These are phyloP conservation scores for Durotheca rogersii DNA, from an alignment of 495 filamentous ascomycete species.

Conservation along the genomic window DNA sequence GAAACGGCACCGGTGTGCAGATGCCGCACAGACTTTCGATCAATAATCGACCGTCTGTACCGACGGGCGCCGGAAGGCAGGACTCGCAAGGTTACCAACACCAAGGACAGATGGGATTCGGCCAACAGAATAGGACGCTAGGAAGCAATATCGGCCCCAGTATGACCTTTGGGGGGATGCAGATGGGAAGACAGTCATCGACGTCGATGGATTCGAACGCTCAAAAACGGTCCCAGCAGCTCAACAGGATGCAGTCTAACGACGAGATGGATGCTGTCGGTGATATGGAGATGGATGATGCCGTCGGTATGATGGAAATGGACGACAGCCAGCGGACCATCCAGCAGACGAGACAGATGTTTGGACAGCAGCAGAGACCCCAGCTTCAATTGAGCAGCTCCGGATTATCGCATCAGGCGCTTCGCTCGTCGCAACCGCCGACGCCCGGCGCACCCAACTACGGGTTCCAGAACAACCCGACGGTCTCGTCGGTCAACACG, in stretches of 20 bases:
- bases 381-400: conserved; percentile 70
- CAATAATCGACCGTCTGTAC: conserved; percentile 30
- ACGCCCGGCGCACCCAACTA: conserved; percentile 76
- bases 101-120: conserved; percentile 37
- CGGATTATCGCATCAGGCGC: conserved; percentile 71
- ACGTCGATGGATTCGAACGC: conserved; percentile 29
- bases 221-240: conserved; percentile 32
- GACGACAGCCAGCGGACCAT: conserved; percentile 61
- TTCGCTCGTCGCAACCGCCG: conserved; percentile 80
- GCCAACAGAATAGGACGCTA: conserved; percentile 27
- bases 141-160: conserved; percentile 26
- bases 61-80: conserved; percentile 31
- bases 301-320: conserved; percentile 62
- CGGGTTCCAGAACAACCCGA: conserved; percentile 88
- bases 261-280: conserved; percentile 85
- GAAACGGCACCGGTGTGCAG: conserved; percentile 34
- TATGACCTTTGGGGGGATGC: conserved; percentile 43
- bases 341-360: conserved; percentile 59
- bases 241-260: conserved; percentile 38
- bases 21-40: conserved; percentile 35
- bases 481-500: conserved; percentile 96
- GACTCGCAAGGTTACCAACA: conserved; percentile 42
- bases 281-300: conserved; percentile 96
- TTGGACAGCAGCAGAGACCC: conserved; percentile 72
- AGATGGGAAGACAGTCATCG: conserved; percentile 49